phyloP scores from a whole-genome alignment of 2,329 filamentous ascomycete genomes.

The Hirsutella minnesotensis region DNA sequence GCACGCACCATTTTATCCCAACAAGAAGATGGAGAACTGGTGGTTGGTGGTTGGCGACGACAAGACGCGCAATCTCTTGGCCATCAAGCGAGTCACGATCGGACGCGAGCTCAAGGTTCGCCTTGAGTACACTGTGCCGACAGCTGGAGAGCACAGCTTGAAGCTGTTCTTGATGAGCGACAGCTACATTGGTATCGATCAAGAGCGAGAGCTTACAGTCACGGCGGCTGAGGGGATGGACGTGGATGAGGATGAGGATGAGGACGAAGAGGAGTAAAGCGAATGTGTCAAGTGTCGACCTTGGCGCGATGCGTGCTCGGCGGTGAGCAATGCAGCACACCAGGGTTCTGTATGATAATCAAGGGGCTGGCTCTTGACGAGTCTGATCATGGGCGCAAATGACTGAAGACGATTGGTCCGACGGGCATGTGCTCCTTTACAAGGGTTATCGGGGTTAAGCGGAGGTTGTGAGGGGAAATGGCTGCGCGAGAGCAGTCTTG shows the following conservation, averaged over 20 bases:
- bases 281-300: too few relatives aligned
- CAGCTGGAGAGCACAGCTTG: conserved; percentile 71
- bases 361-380: neutral
- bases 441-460: conserved; percentile 16
- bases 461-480: conserved; percentile 16
- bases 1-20: conserved; percentile 89
- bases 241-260: conserved; percentile 76
- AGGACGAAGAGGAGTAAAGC: conserved; percentile 32
- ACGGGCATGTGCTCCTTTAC: conserved; percentile 12
- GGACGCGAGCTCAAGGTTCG: conserved; percentile 64
- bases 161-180: conserved; percentile 96
- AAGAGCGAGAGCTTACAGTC: conserved; percentile 81
- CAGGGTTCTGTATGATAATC: neutral
- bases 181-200: conserved; percentile 92
- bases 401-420: conserved; percentile 8
- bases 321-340: neutral
- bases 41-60: conserved; percentile 96
- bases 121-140: conserved; percentile 80
- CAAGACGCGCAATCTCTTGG: conserved; percentile 72
- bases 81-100: conserved; percentile 90
- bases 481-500: conserved; percentile 15
- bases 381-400: neutral
- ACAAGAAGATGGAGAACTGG: conserved; percentile 92
- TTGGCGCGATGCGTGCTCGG: neutral
- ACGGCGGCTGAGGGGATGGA: conserved; percentile 88